Evolutionary conservation across 805 yeast genomes (phyloP).

Genomic region (Saccharomycopsis babjevae): DNA sequence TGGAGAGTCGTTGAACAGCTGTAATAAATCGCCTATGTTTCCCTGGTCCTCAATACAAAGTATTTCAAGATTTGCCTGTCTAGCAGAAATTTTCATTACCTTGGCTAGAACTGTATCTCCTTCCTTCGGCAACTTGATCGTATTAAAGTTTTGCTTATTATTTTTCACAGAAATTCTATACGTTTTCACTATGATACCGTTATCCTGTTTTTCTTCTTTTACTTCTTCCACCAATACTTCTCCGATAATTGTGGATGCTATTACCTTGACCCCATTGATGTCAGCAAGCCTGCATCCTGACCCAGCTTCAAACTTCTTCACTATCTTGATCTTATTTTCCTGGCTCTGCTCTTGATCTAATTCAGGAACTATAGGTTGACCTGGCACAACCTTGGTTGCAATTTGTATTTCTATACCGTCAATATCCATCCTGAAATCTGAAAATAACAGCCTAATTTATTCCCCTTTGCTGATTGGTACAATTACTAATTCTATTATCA

Average conservation of each 20-base stretch:
- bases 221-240: neutral
- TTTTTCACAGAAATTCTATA: neutral
- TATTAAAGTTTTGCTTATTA: slow-evolving; percentile 20
- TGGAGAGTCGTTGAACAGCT: neutral
- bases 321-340: neutral
- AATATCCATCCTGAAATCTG: neutral
- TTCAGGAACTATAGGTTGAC: slow-evolving; percentile 17
- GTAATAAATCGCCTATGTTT: neutral
- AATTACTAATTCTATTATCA: no score
- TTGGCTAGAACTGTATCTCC: slow-evolving; percentile 74
- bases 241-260: slow-evolving; percentile 8
- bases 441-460: neutral
- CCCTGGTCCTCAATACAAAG: slow-evolving; percentile 55
- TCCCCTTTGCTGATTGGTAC: neutral
- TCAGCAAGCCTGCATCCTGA: slow-evolving; percentile 7
- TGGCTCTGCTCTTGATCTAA: slow-evolving; percentile 1
- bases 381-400: slow-evolving; percentile 14
- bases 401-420: neutral
- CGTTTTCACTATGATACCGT: neutral
- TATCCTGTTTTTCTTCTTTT: neutral
- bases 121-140: slow-evolving; percentile 57
- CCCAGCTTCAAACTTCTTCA: slow-evolving; percentile 9
- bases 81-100: slow-evolving; percentile 53
- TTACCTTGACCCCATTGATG: neutral
- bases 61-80: slow-evolving; percentile 74